Conservation (phyloP, 2,329 filamentous ascomycete genomes). For the Drechslera avenae region DNA sequence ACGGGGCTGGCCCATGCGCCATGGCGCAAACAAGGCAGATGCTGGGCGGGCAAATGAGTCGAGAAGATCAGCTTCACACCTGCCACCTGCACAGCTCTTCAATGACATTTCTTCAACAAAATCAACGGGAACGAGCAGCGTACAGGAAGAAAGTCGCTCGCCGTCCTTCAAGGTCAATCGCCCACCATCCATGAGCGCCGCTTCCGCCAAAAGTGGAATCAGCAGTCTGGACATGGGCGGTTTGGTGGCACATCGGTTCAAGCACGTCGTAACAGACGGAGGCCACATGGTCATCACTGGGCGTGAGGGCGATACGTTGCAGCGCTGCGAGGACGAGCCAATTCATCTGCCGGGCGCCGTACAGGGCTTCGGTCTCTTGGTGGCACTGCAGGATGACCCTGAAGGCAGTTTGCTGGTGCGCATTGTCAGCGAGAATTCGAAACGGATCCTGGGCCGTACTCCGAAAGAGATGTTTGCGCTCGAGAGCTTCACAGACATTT, state of each 20-base stretch:
- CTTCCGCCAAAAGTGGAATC: constrained; percentile 42
- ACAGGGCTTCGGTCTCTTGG: constrained; percentile 77
- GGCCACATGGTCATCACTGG: constrained; percentile 86
- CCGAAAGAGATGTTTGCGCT: constrained; percentile 77
- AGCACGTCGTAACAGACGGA: constrained; percentile 74
- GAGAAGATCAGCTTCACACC: constrained; percentile 16
- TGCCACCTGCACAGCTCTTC: constrained; percentile 44
- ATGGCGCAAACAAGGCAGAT: constrained; percentile 7
- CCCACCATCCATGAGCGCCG: constrained; percentile 1
- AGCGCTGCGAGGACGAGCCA: constrained; percentile 87
- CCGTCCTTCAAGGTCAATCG: constrained; percentile 29
- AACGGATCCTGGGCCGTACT: constrained; percentile 74
- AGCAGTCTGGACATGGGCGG: constrained; percentile 50
- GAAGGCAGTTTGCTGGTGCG: constrained; percentile 71
- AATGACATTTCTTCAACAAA: constrained; percentile 41
- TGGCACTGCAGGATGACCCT: constrained; percentile 73
- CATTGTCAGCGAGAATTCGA: constrained; percentile 81
- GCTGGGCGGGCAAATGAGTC: constrained; percentile 12
- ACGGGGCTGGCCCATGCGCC: constrained; percentile 11
- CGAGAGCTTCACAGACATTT: constrained; percentile 78
- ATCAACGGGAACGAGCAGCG: constrained; percentile 26
- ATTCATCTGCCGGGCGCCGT: constrained; percentile 85
- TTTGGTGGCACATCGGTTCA: constrained; percentile 75
- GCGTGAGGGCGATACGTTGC: constrained; percentile 70
- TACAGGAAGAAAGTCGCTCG: constrained; percentile 25